A percentile compares a stretch with the other conserved stretches of the same genome.
phyloP scores from a whole-genome alignment of 768 basidiomycete species.

The Tylopilus sp. region DNA sequence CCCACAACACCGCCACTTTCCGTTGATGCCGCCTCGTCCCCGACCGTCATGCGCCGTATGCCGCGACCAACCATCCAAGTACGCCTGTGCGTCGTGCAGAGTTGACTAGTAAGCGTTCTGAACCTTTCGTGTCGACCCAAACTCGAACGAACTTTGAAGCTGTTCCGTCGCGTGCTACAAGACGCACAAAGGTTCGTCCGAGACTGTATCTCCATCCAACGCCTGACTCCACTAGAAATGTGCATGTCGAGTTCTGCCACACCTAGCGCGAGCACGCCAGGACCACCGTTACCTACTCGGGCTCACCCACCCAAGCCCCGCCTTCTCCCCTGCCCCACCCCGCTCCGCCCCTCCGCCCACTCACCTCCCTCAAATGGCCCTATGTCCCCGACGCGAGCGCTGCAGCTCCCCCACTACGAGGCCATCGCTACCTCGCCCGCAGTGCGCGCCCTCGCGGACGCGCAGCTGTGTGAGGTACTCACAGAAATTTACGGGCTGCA shows the following conservation, averaged over 20 bases:
- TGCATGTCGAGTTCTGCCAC: background rate
- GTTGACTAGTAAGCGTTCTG: conserved; percentile 4
- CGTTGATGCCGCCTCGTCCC: conserved; percentile 1
- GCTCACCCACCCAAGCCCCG: background rate
- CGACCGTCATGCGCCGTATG: conserved; percentile 7
- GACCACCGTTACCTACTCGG: background rate
- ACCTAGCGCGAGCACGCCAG: too few relatives aligned
- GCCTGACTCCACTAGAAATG: conserved; percentile 1
- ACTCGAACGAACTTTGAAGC: conserved; percentile 35
- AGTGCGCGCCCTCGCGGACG: conserved; percentile 57
- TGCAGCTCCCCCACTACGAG: conserved; percentile 73
- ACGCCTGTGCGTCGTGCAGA: conserved; percentile 7
- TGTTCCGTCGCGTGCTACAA: conserved; percentile 65
- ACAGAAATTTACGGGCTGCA: conserved; percentile 57
- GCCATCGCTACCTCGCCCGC: conserved; percentile 70
- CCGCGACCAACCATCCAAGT: background rate
- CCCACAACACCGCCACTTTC: too few relatives aligned
- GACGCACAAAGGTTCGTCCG: conserved; percentile 61
- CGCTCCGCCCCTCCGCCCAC: conserved; percentile 57
- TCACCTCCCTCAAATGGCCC: conserved; percentile 81
- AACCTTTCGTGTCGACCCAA: rapidly evolving
- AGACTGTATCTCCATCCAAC: too few relatives aligned
- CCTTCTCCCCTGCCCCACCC: conserved; percentile 34
- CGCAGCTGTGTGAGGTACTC: conserved; percentile 51
- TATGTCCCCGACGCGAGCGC: conserved; percentile 75